These are phyloP conservation scores for Talaromyces liani DNA, from an alignment of 495 filamentous ascomycete genomes.

Conservation along the genomic window DNA sequence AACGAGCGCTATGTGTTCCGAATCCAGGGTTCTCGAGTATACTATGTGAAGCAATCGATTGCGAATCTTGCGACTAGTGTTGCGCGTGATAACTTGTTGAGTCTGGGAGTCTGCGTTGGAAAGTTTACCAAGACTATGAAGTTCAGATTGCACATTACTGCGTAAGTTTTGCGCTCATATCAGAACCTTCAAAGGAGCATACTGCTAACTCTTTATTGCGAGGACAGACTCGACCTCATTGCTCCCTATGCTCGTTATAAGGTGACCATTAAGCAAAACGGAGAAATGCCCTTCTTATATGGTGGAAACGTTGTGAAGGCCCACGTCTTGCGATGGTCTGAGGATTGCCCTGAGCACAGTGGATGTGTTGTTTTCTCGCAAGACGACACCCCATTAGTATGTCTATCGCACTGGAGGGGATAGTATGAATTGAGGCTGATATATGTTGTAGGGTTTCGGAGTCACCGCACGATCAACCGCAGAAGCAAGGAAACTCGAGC, in stretches of 20 bases:
- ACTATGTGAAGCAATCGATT: slow-evolving; percentile 78
- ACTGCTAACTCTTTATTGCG: neutral
- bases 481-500: slow-evolving; percentile 74
- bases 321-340: slow-evolving; percentile 79
- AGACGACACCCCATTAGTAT: slow-evolving; percentile 44
- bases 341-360: slow-evolving; percentile 58
- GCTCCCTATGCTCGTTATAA: slow-evolving; percentile 86
- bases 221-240: slow-evolving; percentile 60
- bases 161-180: slow-evolving; percentile 6
- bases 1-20: slow-evolving; percentile 80
- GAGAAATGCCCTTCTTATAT: slow-evolving; percentile 88
- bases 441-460: slow-evolving; percentile 57
- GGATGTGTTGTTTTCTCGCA: slow-evolving; percentile 35
- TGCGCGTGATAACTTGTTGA: slow-evolving; percentile 69
- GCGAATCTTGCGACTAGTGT: slow-evolving; percentile 87
- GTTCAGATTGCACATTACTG: slow-evolving; percentile 32
- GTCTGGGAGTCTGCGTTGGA: slow-evolving; percentile 77
- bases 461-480: slow-evolving; percentile 76
- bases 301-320: slow-evolving; percentile 86
- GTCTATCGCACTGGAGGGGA: slow-evolving; percentile 12
- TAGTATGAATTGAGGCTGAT: neutral
- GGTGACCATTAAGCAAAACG: slow-evolving; percentile 91
- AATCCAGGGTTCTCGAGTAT: slow-evolving; percentile 69
- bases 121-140: slow-evolving; percentile 51
- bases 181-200: no score